Evolutionary conservation across 257 asterid genomes (phyloP), one percentile per base, ranked within the genome.

Genomic region (Gardenia jasminoides): DNA sequence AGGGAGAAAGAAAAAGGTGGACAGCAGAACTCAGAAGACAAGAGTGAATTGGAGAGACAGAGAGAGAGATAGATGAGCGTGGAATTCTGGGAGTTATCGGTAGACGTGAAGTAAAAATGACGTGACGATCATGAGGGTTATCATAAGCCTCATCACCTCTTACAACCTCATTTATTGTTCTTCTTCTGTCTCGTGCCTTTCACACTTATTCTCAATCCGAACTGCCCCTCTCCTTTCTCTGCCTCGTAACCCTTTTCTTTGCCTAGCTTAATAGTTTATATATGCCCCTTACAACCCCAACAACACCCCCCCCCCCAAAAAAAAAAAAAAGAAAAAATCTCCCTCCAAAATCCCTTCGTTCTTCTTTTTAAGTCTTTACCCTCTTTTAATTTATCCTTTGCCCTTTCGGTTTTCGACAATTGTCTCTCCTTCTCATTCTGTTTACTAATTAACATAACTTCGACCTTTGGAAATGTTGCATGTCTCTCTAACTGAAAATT

Each of bases 121-220:
- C 96, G 88, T 90, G 98, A 93, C 98, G 96, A 93, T 91, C 68
- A 93, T 90, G 97, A 93, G 98, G 91, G 93, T 88, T 91, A 93
- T 93, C 91, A 93, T 93, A 93, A 88, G 93, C 89, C 94, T 91
- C 97, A 88, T 92, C 96, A 90, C 87, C 64, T 78, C 89, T 88
- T 88, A 82, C 87, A 75, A 80, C 79, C 88, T 83, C 98, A 93
- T 93, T 90, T 90, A 93, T 89, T 90, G 92, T 87, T 87, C 89
- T 81, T 85, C 84, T 74, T 41, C 28, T 77, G 89, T 81, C 95
- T 79, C 86, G 93, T 93, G 90, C 92, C 84, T 93, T 93, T 93
- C 98, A 89, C 92, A 84, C 96, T 90, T 85, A 90, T 90, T 93
- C 98, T 91, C 80, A 88, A 90, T 93, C 93, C 96, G 82, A 90